phyloP scores from a whole-genome alignment of 495 filamentous ascomycete species.

The Viridothelium virens region DNA sequence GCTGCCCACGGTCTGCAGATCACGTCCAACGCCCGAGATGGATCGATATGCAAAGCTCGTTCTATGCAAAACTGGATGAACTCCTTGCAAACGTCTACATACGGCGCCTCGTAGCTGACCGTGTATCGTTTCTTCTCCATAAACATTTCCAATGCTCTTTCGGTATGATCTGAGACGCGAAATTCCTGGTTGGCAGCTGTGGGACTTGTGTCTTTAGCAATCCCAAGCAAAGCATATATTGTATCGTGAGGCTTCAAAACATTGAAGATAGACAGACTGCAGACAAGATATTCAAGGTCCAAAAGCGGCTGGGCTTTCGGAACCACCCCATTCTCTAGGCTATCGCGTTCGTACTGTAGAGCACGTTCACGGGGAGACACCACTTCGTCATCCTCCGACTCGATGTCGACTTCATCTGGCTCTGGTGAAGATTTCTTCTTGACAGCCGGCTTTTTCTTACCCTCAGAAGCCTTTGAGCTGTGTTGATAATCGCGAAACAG shows the following conservation, averaged over 20 bases:
- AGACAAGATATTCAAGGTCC: background rate
- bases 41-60: conserved; percentile 8
- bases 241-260: conserved; percentile 25
- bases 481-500: conserved; percentile 21
- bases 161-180: background rate
- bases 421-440: background rate
- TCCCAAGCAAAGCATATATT: conserved; percentile 22
- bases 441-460: background rate
- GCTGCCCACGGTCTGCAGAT: conserved; percentile 22
- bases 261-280: background rate
- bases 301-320: background rate
- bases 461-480: conserved; percentile 3
- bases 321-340: background rate
- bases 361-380: conserved; percentile 1
- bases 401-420: background rate
- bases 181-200: background rate
- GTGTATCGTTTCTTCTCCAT: background rate
- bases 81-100: conserved; percentile 15
- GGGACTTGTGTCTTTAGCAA: conserved; percentile 18
- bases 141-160: background rate
- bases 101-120: conserved; percentile 16
- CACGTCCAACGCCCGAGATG: conserved; percentile 19
- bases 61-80: conserved; percentile 16
- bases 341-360: conserved; percentile 6
- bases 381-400: conserved; percentile 18